A percentile compares a stretch with the other conserved stretches of the same genome.
phyloP scores from a whole-genome alignment of 352 stramenopile genomes.

The Globisporangium echinulatum region DNA sequence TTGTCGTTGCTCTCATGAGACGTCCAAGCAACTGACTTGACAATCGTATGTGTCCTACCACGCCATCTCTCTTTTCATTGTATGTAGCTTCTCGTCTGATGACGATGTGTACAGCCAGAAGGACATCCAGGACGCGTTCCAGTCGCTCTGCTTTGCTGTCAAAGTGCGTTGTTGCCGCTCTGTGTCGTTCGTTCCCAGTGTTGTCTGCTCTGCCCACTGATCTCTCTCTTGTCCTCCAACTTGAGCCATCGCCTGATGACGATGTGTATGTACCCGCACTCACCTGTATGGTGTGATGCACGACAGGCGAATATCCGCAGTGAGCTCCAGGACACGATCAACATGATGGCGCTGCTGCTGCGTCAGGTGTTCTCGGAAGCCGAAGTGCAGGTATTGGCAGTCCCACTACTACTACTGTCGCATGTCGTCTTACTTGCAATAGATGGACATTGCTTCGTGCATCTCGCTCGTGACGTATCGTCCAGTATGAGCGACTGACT shows the following conservation, averaged over 20 bases:
- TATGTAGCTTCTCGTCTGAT: constrained; percentile 50
- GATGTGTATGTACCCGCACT: neutral
- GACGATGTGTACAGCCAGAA: constrained; percentile 84
- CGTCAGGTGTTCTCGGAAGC: constrained; percentile 73
- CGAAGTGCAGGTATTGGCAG: constrained; percentile 38
- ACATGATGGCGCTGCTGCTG: constrained; percentile 83
- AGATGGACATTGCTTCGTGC: neutral
- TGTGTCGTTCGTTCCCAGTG: no score
- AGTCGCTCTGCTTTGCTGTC: constrained; percentile 73
- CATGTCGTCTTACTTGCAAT: no score
- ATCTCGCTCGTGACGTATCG: neutral
- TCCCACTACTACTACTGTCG: no score
- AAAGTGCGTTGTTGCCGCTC: constrained; percentile 29
- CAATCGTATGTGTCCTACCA: no score
- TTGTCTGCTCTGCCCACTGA: no score
- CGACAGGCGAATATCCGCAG: constrained; percentile 60
- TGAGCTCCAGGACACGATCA: constrained; percentile 79
- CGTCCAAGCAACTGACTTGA: neutral
- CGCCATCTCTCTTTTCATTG: no score
- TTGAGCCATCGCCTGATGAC: no score
- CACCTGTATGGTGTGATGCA: neutral
- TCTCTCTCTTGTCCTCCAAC: no score
- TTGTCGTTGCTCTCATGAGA: neutral
- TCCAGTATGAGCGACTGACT: no score
- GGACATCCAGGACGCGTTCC: constrained; percentile 67